phyloP scores from a whole-genome alignment of 805 yeast genomes.

The Schwanniomyces occidentalis region DNA sequence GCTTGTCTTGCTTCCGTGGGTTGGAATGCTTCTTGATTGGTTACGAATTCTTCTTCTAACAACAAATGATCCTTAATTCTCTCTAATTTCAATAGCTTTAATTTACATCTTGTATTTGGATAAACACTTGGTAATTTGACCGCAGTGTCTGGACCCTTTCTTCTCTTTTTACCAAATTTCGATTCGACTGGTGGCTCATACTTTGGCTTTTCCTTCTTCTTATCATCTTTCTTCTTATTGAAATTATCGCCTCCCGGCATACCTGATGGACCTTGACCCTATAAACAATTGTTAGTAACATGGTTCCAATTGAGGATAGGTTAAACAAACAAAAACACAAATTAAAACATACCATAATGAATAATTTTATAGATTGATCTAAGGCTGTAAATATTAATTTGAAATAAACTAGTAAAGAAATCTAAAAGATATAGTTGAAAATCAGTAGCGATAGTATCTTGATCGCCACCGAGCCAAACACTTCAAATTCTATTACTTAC shows the following conservation, averaged over 20 bases:
- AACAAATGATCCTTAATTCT: slow-evolving; percentile 94
- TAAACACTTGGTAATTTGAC: slow-evolving; percentile 81
- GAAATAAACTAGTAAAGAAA: too few relatives aligned
- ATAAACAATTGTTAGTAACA: slow-evolving; percentile 9
- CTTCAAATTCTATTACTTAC: too few relatives aligned
- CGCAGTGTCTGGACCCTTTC: slow-evolving; percentile 88
- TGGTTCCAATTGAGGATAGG: too few relatives aligned
- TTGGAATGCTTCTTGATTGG: slow-evolving; percentile 90
- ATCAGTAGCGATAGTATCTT: too few relatives aligned
- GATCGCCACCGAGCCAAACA: too few relatives aligned
- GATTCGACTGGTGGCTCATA: slow-evolving; percentile 98
- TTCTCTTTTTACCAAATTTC: slow-evolving; percentile 86
- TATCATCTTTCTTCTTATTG: slow-evolving; percentile 56
- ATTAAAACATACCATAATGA: too few relatives aligned
- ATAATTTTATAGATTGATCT: too few relatives aligned
- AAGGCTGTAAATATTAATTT: too few relatives aligned
- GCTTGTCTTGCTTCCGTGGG: slow-evolving; percentile 97
- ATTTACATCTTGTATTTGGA: slow-evolving; percentile 92
- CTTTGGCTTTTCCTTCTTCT: slow-evolving; percentile 85
- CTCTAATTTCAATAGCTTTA: slow-evolving; percentile 88
- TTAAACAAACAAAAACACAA: too few relatives aligned
- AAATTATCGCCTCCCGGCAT: slow-evolving; percentile 51
- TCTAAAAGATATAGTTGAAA: too few relatives aligned
- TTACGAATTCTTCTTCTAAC: slow-evolving; percentile 93
- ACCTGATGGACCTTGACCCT: slow-evolving; percentile 60